A percentile compares a stretch with the other conserved stretches of the same genome.
These are phyloP conservation scores for Hygrocybe punicea DNA, from an alignment of 768 basidiomycete species.

Conservation along the genomic window DNA sequence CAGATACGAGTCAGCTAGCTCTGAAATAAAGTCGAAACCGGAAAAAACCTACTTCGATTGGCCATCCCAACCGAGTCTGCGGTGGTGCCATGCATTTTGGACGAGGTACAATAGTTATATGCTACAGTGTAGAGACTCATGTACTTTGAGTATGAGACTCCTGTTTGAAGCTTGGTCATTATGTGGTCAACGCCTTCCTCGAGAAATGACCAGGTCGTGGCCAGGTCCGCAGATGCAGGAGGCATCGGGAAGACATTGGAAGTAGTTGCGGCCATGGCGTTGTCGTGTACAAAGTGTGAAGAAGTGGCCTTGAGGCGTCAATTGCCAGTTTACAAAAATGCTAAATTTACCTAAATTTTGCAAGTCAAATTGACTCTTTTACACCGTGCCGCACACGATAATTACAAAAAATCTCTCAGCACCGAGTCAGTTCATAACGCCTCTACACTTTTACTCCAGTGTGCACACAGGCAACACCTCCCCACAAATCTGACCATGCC, in stretches of 20 bases:
- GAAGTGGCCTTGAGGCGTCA: background rate
- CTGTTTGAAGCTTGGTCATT: slow-evolving; percentile 86
- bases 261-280: slow-evolving; percentile 32
- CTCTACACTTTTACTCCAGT: slow-evolving; percentile 75
- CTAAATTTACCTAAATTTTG: too few relatives aligned
- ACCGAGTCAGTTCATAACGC: too few relatives aligned
- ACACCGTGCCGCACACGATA: too few relatives aligned
- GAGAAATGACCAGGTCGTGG: slow-evolving; percentile 84
- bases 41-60: slow-evolving; percentile 60
- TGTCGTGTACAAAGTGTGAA: background rate
- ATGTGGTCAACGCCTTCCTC: slow-evolving; percentile 89
- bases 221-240: slow-evolving; percentile 64
- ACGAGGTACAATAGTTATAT: slow-evolving; percentile 97
- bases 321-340: background rate
- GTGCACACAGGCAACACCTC: slow-evolving; percentile 83
- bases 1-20: slow-evolving; percentile 22
- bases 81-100: slow-evolving; percentile 62
- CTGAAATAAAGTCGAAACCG: slow-evolving; percentile 35
- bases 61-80: slow-evolving; percentile 50
- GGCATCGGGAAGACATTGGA: slow-evolving; percentile 53
- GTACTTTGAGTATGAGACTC: slow-evolving; percentile 73
- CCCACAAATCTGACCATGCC: slow-evolving; percentile 85
- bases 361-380: too few relatives aligned
- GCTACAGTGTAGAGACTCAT: slow-evolving; percentile 90
- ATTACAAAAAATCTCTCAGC: background rate